A percentile compares a stretch with the other conserved stretches of the same genome.
phyloP scores from a whole-genome alignment of 2,329 filamentous ascomycete species.

The Trichoderma semiorbis region DNA sequence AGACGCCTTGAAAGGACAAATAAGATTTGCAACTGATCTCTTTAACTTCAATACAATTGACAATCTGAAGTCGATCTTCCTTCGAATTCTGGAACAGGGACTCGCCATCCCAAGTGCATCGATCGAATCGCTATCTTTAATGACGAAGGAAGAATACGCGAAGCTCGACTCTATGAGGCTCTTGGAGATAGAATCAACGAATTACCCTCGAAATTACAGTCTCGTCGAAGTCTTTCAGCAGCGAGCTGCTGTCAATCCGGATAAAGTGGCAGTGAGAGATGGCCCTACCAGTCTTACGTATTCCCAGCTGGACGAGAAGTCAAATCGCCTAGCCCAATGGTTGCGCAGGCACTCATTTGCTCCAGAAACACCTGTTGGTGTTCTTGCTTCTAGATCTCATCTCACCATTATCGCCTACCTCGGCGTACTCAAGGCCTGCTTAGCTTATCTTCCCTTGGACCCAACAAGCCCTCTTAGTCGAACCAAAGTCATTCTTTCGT shows the following conservation, averaged over 20 bases:
- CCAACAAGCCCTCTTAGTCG: not conserved
- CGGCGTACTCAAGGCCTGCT: not conserved
- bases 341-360: not conserved
- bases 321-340: not conserved
- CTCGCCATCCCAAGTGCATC: not conserved
- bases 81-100: not conserved
- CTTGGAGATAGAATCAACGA: not conserved
- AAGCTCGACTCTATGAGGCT: not conserved
- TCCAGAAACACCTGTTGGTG: not conserved
- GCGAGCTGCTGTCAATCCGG: not conserved
- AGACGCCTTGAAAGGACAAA: not conserved
- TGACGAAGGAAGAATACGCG: not conserved
- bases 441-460: not conserved
- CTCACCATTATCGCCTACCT: not conserved
- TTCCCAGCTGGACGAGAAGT: not conserved
- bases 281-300: not conserved
- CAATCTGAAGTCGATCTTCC: not conserved
- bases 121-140: not conserved
- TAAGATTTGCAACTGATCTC: not conserved
- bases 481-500: not conserved
- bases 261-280: not conserved
- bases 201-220: not conserved
- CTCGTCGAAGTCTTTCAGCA: not conserved
- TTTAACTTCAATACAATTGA: not conserved
- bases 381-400: not conserved